Evolutionary conservation across 495 filamentous ascomycete genomes (phyloP), one percentile per base, ranked within the genome.

Genomic region (Geoglossum glabrum): DNA sequence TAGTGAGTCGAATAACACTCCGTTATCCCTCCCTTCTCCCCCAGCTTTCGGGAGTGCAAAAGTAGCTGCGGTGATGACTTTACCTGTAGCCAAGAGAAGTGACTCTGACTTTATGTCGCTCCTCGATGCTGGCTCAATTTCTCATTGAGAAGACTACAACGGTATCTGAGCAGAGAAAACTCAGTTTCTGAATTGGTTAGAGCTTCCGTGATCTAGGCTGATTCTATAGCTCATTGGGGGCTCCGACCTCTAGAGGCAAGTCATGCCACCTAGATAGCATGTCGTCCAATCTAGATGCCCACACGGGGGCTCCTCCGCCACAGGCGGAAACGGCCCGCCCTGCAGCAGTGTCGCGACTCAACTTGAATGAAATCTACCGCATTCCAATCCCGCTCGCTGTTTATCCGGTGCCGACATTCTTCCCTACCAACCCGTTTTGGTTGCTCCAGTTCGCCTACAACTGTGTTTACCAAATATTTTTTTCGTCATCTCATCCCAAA

Each of bases 401-500:
- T 17, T 81, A 85, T 67, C 89, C 90, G 47, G 74, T 95, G 30
- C 92, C 92, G 36, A 76, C 78, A 51, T 80, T 98, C 65, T 84
- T 95, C 62, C 90, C 89, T 46, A 88, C 87, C 69, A 95, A 98
- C 64, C 93, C 92, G 23, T 64, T 97, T 36, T 96, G 89, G 33
- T 70, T 94, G 55, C 70, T 95, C 55, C 82, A 87, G 59, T 75
- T 95, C 61, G 76, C 78, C 25, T 85, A 83, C 63, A 78, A 87
- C 74, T 63, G 88, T 59, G 81, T 78, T 33, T 86, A 90, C 60
- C 67, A 84, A 23, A 66, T 94, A 55, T 78, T 75, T 1, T 81
- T 79, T 1, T 73, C 80, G 0, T 71, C 79, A 0, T 76, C 78
- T n/a, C 85, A 92, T 68, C 79, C 88, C 31, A 66, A 71, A 1